Conservation (phyloP, 1,284 basidiomycete genomes). For the Ceratobasidium theobromae region DNA sequence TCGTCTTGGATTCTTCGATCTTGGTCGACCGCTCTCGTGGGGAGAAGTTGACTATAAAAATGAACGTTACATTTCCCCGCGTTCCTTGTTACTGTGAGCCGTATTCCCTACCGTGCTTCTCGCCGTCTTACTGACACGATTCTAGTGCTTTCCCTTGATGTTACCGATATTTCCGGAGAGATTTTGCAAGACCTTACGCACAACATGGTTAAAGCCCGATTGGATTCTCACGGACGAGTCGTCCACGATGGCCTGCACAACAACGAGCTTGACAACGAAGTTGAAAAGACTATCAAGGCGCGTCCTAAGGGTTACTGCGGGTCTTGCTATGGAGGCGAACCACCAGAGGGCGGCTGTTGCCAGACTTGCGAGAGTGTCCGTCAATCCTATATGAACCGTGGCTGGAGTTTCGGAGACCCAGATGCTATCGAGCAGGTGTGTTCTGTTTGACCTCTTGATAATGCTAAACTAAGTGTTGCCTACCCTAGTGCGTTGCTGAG, state of each 20-base stretch:
- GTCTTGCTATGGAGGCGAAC: conserved; percentile 93
- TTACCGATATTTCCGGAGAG: conserved; percentile 98
- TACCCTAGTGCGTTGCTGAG: conserved; percentile 80
- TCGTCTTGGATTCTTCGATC: conserved; percentile 85
- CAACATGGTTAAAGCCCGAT: conserved; percentile 82
- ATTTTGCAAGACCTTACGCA: conserved; percentile 88
- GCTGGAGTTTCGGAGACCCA: conserved; percentile 94
- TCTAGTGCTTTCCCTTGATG: conserved; percentile 89
- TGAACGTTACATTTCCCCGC: conserved; percentile 95
- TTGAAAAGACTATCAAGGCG: conserved; percentile 73
- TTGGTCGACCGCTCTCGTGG: conserved; percentile 92
- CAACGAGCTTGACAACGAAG: conserved; percentile 68
- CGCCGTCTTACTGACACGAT: not conserved
- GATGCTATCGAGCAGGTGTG: conserved; percentile 87
- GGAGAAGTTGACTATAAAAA: conserved; percentile 87
- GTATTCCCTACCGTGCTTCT: not conserved
- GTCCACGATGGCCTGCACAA: conserved; percentile 54
- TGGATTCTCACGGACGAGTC: conserved; percentile 61
- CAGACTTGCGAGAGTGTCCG: conserved; percentile 96
- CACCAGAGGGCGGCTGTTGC: conserved; percentile 85
- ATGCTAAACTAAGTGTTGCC: not conserved
- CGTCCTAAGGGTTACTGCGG: conserved; percentile 79
- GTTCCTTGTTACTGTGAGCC: conserved; percentile 94
- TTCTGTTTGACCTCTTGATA: not conserved
- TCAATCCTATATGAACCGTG: conserved; percentile 84